A percentile compares a stretch with the other conserved stretches of the same genome.
These are phyloP conservation scores for Cymodocea nodosa DNA, from an alignment of 116 monocot genomes.

Conservation along the genomic window DNA sequence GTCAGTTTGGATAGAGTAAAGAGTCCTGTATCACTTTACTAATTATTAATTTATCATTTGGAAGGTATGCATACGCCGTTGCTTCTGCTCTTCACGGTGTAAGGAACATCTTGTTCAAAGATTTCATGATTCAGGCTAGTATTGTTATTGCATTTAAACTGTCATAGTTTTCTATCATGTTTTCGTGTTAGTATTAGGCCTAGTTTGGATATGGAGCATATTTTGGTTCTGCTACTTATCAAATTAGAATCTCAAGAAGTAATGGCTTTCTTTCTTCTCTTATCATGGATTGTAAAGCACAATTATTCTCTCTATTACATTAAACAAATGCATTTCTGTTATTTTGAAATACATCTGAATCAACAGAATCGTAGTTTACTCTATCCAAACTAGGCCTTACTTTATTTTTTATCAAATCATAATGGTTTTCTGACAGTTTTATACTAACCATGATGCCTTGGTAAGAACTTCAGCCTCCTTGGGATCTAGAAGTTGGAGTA, in stretches of 20 bases:
- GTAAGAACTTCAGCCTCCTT: constrained; percentile 59
- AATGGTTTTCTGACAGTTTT: background rate
- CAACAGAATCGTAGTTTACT: too few relatives aligned
- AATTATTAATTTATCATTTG: background rate
- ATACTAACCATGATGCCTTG: background rate
- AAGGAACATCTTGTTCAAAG: constrained; percentile 37
- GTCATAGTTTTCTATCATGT: background rate
- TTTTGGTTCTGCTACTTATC: too few relatives aligned
- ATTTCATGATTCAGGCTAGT: constrained; percentile 20
- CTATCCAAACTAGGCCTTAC: too few relatives aligned
- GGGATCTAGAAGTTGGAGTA: constrained; percentile 67
- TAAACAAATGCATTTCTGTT: too few relatives aligned
- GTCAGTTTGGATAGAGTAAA: background rate
- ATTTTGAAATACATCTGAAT: too few relatives aligned
- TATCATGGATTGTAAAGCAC: too few relatives aligned
- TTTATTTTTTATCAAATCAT: constrained; percentile 2
- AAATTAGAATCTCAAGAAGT: too few relatives aligned
- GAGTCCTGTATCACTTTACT: background rate
- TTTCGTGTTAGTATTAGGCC: background rate
- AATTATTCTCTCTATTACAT: too few relatives aligned
- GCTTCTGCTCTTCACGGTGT: constrained; percentile 79
- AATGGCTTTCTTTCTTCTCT: too few relatives aligned
- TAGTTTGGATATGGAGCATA: too few relatives aligned
- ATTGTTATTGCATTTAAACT: background rate
- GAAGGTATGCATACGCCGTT: constrained; percentile 89